Evolutionary conservation across 2,329 filamentous ascomycete genomes (phyloP).

Genomic region (Ophiocordyceps camponoti-leonardi): DNA sequence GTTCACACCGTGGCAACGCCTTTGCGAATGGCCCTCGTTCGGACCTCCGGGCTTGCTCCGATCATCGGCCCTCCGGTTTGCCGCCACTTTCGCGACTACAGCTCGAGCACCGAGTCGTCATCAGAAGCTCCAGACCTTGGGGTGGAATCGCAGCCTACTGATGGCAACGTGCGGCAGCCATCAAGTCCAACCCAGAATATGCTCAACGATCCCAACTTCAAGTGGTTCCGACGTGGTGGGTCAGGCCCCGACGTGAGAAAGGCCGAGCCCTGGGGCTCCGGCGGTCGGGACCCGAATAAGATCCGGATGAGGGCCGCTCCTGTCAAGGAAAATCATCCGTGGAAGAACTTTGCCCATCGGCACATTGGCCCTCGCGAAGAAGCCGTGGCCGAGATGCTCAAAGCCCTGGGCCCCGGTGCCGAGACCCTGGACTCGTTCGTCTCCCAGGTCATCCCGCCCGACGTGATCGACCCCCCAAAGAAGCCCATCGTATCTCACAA

Average conservation of each 20-base stretch:
- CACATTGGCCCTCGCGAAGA: conserved; percentile 71
- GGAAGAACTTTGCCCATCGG: conserved; percentile 46
- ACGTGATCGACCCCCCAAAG: conserved; percentile 38
- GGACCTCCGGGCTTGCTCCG: conserved; percentile 4
- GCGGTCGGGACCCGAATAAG: too few species aligned
- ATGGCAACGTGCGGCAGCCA: not conserved
- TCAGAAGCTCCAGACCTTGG: too few species aligned
- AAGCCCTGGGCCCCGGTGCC: conserved; percentile 56
- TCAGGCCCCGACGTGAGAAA: not conserved
- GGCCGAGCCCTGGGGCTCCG: too few species aligned
- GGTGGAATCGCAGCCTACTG: not conserved
- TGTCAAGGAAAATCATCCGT: conserved; percentile 7
- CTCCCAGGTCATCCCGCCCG: conserved; percentile 61
- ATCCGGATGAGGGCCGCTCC: conserved; percentile 6
- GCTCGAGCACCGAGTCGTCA: too few species aligned
- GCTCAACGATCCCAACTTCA: not conserved
- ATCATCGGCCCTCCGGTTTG: not conserved
- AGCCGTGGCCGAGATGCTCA: conserved; percentile 63
- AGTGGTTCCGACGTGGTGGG: not conserved
- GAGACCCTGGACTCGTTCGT: conserved; percentile 68
- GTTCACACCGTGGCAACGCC: conserved; percentile 7
- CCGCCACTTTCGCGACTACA: not conserved
- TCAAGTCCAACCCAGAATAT: not conserved
- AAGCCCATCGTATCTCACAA: conserved; percentile 31
- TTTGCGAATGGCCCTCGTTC: conserved; percentile 9